phyloP scores from a whole-genome alignment of 257 asterid species.

The Nicotiana paniculata region DNA sequence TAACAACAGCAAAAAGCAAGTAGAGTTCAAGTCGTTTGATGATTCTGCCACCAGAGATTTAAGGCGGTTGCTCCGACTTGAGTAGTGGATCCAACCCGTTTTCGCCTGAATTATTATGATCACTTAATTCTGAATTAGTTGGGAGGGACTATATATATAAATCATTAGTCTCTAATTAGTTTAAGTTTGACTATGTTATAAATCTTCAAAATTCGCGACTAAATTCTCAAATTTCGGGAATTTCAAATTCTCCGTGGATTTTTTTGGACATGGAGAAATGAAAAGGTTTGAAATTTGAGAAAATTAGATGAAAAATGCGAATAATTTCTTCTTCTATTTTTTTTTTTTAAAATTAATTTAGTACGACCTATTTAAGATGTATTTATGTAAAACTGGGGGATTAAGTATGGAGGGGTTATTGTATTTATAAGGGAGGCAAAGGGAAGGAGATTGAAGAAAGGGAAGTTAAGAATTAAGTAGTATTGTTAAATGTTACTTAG shows the following conservation, averaged over 20 bases:
- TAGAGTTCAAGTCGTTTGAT: slow-evolving; percentile 18
- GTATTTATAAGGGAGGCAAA: neutral
- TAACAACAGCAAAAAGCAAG: slow-evolving; percentile 21
- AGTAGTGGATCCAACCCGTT: neutral
- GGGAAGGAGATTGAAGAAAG: neutral
- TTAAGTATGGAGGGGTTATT: neutral
- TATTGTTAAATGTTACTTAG: neutral
- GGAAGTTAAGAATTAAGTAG: neutral
- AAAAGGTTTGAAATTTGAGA: slow-evolving; percentile 12
- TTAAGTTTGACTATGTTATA: neutral
- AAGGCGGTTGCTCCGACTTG: slow-evolving; percentile 38
- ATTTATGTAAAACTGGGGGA: neutral
- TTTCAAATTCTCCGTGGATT: slow-evolving; percentile 16
- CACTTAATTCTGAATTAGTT: neutral
- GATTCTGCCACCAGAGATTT: slow-evolving; percentile 49
- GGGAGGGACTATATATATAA: neutral
- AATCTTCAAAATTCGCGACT: neutral
- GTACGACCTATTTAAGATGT: neutral
- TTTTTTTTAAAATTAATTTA: neutral
- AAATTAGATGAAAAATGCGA: slow-evolving; percentile 8
- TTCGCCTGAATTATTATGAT: neutral
- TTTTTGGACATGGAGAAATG: slow-evolving; percentile 20
- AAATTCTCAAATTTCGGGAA: neutral
- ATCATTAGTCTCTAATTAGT: neutral
- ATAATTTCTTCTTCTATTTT: slow-evolving; percentile 8